Evolutionary conservation across 225 moss, liverwort and hornwort species (phyloP).

Genomic region (Ulota crispa): DNA sequence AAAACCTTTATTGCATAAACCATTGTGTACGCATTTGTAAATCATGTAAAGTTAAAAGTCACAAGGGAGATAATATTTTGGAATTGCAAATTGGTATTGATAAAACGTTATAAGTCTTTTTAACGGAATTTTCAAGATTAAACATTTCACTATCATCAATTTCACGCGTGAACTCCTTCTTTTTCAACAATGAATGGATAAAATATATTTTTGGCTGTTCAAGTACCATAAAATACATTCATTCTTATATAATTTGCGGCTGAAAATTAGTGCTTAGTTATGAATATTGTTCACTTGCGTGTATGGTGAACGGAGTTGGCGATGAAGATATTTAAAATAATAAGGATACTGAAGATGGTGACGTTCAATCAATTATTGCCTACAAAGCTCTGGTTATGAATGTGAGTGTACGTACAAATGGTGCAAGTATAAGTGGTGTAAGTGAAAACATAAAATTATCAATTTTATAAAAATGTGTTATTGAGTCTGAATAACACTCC

Average conservation of each 20-base stretch:
- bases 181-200: not conserved
- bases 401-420: too few species aligned
- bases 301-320: not conserved
- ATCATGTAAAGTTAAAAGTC: too few species aligned
- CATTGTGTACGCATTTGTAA: too few species aligned
- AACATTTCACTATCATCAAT: rapidly evolving
- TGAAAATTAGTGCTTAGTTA: not conserved
- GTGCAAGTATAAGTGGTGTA: too few species aligned
- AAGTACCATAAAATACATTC: rapidly evolving
- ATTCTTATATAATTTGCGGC: not conserved
- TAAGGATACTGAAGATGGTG: rapidly evolving
- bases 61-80: too few species aligned
- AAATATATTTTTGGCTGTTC: not conserved
- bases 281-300: not conserved
- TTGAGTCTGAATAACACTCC: too few species aligned
- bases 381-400: too few species aligned
- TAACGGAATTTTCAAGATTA: rapidly evolving
- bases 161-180: not conserved
- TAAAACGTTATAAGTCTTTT: not conserved
- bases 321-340: rapidly evolving
- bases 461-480: too few species aligned
- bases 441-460: rapidly evolving
- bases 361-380: not conserved
- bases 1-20: too few species aligned
- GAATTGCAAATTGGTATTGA: not conserved